Percentiles rank a stretch among this genome's conserved stretches.
phyloP scores from a whole-genome alignment of 768 basidiomycete genomes.

The Trametes cubensis region DNA sequence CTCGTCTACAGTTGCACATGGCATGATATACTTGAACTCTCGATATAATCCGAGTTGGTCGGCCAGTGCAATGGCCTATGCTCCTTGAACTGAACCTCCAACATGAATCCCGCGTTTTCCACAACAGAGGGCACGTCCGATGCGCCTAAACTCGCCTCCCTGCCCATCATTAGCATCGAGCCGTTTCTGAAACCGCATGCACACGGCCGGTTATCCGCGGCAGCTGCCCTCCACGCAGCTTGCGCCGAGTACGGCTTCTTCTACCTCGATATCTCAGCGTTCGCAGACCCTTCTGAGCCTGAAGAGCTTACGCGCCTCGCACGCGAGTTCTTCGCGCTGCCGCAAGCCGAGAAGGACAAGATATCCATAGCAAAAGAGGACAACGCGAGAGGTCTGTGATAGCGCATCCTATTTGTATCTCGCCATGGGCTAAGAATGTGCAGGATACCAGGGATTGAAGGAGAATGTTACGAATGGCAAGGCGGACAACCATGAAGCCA shows the following conservation, averaged over 20 bases:
- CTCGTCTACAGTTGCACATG: too few relatives aligned
- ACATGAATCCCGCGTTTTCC: neutral
- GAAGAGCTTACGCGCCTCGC: conserved; percentile 68
- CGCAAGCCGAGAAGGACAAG: conserved; percentile 62
- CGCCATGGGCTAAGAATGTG: neutral
- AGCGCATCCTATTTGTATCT: neutral
- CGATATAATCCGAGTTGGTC: too few relatives aligned
- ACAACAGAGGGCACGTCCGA: neutral
- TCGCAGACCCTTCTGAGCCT: conserved; percentile 57
- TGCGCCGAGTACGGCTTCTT: conserved; percentile 87
- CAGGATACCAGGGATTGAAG: conserved; percentile 79
- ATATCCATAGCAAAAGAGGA: conserved; percentile 73
- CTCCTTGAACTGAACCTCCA: neutral
- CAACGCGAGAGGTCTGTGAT: conserved; percentile 65
- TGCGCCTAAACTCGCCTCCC: conserved; percentile 30
- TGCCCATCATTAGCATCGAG: conserved; percentile 76
- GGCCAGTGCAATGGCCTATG: neutral
- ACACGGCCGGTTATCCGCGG: conserved; percentile 46
- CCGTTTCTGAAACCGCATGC: conserved; percentile 54
- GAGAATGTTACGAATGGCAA: conserved; percentile 88
- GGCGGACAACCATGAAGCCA: conserved; percentile 81
- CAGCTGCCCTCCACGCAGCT: conserved; percentile 66
- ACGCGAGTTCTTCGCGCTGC: conserved; percentile 69
- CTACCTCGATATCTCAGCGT: conserved; percentile 74
- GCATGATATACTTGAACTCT: too few relatives aligned